These are phyloP conservation scores for Polytolypa hystricis DNA, from an alignment of 2,329 filamentous ascomycete genomes.

Conservation along the genomic window DNA sequence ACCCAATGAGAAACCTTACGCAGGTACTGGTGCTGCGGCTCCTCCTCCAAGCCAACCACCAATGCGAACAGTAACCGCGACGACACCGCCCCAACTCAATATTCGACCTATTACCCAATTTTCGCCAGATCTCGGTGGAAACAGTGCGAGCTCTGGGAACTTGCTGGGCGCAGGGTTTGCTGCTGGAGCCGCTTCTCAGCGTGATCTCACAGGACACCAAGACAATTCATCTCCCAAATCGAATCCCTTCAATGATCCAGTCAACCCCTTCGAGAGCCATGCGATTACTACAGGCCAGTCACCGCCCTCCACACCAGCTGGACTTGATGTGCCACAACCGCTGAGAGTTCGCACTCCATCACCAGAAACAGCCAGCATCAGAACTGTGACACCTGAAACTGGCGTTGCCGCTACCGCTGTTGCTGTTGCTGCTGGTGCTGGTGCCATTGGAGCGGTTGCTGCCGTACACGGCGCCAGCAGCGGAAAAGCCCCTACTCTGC, in stretches of 20 bases:
- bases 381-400: conserved; percentile 31
- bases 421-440: conserved; percentile 29
- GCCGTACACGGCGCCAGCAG: conserved; percentile 9
- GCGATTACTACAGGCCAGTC: conserved; percentile 34
- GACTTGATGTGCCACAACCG: conserved; percentile 8
- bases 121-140: conserved; percentile 52
- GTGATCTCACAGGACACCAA: conserved; percentile 24
- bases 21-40: conserved; percentile 18
- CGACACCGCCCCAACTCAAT: conserved; percentile 66
- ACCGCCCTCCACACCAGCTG: conserved; percentile 14
- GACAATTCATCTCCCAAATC: conserved; percentile 24
- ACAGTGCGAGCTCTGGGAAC: conserved; percentile 13
- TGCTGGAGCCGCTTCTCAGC: conserved; percentile 18
- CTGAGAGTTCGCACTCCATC: conserved; percentile 22
- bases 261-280: conserved; percentile 62
- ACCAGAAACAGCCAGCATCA: conserved; percentile 32
- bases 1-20: conserved; percentile 54
- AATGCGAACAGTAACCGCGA: conserved; percentile 27
- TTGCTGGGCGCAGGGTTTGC: conserved; percentile 13
- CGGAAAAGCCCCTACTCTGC: conserved; percentile 16
- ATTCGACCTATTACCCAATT: conserved; percentile 78
- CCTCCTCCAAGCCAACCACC: conserved; percentile 21
- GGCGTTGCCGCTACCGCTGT: conserved; percentile 31
- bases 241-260: conserved; percentile 41
- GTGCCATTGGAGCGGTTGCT: conserved; percentile 20